Base-by-base conservation (phyloP, 352 stramenopile species). In the Phytophthora pseudosyringae region DNA sequence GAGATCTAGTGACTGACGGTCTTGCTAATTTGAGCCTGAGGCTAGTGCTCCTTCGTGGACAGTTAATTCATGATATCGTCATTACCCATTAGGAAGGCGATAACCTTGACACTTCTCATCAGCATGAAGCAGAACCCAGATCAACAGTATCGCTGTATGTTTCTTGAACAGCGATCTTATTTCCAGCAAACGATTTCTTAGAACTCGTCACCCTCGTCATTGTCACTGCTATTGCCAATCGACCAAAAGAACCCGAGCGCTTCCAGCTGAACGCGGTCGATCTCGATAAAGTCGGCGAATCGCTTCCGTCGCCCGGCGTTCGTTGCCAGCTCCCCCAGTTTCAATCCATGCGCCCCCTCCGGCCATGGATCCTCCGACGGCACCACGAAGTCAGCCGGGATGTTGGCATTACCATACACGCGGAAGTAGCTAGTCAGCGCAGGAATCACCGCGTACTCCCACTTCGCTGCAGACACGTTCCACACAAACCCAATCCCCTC, bases 401-500 rank as follows among this genome's bases (percentile, higher is more conserved):
- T 44, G 0, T 67, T 32, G 0, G 71, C 39, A 59, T 88, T 65
- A 3, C 62, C 58, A 50, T 86, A 51, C 5, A 76, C 26, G 4
- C 49, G 51, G 10, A 82, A 69, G 38, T 89, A 93, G 0, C 61
- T 75, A 21, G 69, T 43, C 11, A 93, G 63, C 7, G 75, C 60
- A 18, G 80, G 81, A 5, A 91, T 39, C 25, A 91, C 62, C 25
- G 64, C 55, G 18, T 75, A 52, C 10, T 65, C 62, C 81, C 81
- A 93, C 51, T 76, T 86, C 36, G 52, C 47, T 21, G 79, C 78
- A 26, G 52, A 36, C 9, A 65, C 46, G 35, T 79, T 83, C 78
- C 81, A 91, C 10, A 86, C 68, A 55, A 92, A 90, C 4, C 67
- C 80, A 2, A 93, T 74, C 7, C 67, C 41, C 15, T 89, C 71